Evolutionary conservation across 23 red algal species (phyloP), one percentile per base, ranked within the genome.

Genomic region (Agarophyton chilense): DNA sequence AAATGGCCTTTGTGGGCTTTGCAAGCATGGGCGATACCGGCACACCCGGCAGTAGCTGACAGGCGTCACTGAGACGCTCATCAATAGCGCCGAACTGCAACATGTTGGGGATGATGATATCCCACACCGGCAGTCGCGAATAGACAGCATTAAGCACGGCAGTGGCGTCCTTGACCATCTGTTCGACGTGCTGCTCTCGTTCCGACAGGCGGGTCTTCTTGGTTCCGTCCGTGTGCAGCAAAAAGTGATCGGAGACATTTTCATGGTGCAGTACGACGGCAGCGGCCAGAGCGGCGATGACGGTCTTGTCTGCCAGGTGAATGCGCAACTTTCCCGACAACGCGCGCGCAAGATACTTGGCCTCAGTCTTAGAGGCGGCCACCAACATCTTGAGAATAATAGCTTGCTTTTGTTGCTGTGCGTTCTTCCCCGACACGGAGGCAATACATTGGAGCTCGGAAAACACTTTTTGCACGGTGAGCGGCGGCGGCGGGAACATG

Each of bases 1-100:
- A 77, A 36, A 96, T 88, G 2, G 83, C 91, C 32, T 94, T 95
- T 4, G 90, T 93, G 16, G 97, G 97, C 55, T 96, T 99, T 61
- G 97, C 97, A 45, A 99, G 77, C 97, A 99, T 99, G 2, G 97
- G 97, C 1, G 88, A 84, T 11, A 99, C 76, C 19, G 97, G 97
- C n/a, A 99, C 58, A 45, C 97, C 97, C 10, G 97, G 93, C 26
- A 92, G 78, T 17, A 99, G 52, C 49, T 89, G 85, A 52, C 93
- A 95, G 7, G 75, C 78, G 32, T 94, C 93, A 17, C 41, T 25
- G 39, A 99, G 70, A 9, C 84, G 84, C n/a, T 72, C 75, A 60
- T 98, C 90, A 46, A 98, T 80, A n/a, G 42, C 83, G 35, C 73
- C 39, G 16, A 88, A 45, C 18, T 90, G 64, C 47, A 96, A 76